Base-by-base conservation (phyloP, 2,329 filamentous ascomycete species). In the Aspergillus brasiliensis region DNA sequence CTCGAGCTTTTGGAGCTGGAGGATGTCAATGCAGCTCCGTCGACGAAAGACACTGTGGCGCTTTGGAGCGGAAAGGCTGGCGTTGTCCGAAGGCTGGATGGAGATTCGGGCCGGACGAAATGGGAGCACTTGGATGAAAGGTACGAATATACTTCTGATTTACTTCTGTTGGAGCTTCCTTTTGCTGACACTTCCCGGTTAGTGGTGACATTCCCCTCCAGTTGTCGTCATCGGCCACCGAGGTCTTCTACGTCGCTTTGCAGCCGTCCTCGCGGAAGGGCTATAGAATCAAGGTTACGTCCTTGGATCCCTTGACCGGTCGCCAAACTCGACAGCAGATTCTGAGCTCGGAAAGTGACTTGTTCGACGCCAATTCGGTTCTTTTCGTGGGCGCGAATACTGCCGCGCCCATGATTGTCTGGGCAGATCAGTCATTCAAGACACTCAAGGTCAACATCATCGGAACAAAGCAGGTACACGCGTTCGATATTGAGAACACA, bases 1-100 rank as follows among this genome's bases (percentile, higher is more conserved):
- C 76, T 97, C 57, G 92, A 95, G 80, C 86, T 94, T 37, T 81
- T 94, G 74, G 89, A 90, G 77, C 80, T 91, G 71, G 86, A 86
- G 23, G 88, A 88, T 72, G 78, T 77, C 31, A 73, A 74, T 52
- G 73, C 76, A 37, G 81, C 63, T 54, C 80, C 62, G 78, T 82
- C 64, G 67, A 74, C 52, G 70, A 67, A 74, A 75, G 91, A 96
- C 73, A 84, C 91, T 10, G 77, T 96, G 67, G 86, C 86, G 21
- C 80, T 97, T 28, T 86, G 85, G 59, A 81, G 82, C 62, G 83
- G 87, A 37, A 72, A 75, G 54, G 62, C 75, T 59, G 87, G 86
- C 31, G 80, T 82, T 51, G 81, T 96, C 58, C 86, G 88, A 71
- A 86, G 91, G 61, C 78, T 98, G 64, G 86, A 91, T 69, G 91